Evolutionary conservation across 2,329 filamentous ascomycete genomes (phyloP).

Genomic region (Xylariaceae sp.): DNA sequence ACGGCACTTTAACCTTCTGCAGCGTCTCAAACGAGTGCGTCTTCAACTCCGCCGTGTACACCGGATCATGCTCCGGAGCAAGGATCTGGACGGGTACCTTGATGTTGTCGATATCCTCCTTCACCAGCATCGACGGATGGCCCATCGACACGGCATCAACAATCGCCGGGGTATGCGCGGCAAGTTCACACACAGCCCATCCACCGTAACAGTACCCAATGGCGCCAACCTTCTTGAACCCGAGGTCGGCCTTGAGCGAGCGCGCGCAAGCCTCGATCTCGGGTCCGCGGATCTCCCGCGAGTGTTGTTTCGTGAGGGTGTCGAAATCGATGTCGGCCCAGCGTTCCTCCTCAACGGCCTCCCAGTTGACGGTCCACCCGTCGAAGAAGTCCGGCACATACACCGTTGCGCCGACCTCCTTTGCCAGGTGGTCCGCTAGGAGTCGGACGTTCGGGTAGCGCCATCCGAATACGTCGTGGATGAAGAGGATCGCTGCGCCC

Average conservation of each 20-base stretch:
- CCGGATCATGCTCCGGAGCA: slow-evolving; percentile 37
- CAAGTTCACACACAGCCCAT: slow-evolving; percentile 43
- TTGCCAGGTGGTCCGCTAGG: slow-evolving; percentile 45
- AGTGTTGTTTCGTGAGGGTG: slow-evolving; percentile 33
- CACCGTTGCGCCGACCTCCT: slow-evolving; percentile 42
- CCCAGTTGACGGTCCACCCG: slow-evolving; percentile 32
- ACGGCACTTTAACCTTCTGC: slow-evolving; percentile 34
- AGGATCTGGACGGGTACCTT: slow-evolving; percentile 43
- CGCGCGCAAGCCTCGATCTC: slow-evolving; percentile 35
- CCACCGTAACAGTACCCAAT: slow-evolving; percentile 46
- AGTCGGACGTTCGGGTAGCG: slow-evolving; percentile 42
- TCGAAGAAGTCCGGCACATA: slow-evolving; percentile 39
- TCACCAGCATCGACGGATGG: slow-evolving; percentile 39
- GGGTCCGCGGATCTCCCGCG: slow-evolving; percentile 36
- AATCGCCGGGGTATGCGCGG: slow-evolving; percentile 32
- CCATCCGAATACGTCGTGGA: slow-evolving; percentile 43
- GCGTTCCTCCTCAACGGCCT: slow-evolving; percentile 25
- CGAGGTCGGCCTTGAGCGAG: slow-evolving; percentile 30
- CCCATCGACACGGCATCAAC: slow-evolving; percentile 41
- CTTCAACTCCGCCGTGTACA: slow-evolving; percentile 45
- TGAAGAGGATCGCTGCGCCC: slow-evolving; percentile 34
- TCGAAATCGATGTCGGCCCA: slow-evolving; percentile 36
- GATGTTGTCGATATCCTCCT: slow-evolving; percentile 41
- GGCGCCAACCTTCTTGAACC: slow-evolving; percentile 34
- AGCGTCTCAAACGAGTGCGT: slow-evolving; percentile 37